A percentile compares a stretch with the other conserved stretches of the same genome.
phyloP scores from a whole-genome alignment of 2,329 filamentous ascomycete species.

The Ophiostoma sp. region DNA sequence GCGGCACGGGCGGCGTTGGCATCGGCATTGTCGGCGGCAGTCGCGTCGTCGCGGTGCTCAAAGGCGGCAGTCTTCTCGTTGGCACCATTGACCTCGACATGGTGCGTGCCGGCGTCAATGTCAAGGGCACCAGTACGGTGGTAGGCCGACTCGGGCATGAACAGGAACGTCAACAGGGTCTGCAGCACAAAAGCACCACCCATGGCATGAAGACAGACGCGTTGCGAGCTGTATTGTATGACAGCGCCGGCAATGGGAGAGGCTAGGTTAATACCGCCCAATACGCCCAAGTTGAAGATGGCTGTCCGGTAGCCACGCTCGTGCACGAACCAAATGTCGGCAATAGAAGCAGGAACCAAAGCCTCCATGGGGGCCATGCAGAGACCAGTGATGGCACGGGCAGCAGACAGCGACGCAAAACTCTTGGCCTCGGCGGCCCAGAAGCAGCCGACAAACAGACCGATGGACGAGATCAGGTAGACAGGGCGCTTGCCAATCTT shows the following conservation, averaged over 20 bases:
- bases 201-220: slow-evolving; percentile 41
- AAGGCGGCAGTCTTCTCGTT: slow-evolving; percentile 16
- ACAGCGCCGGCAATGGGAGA: slow-evolving; percentile 43
- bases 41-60: slow-evolving; percentile 23
- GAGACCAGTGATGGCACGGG: slow-evolving; percentile 39
- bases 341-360: slow-evolving; percentile 43
- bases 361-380: slow-evolving; percentile 44
- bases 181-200: slow-evolving; percentile 43
- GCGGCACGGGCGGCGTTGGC: neutral
- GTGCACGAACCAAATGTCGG: slow-evolving; percentile 47
- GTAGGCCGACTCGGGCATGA: slow-evolving; percentile 46
- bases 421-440: slow-evolving; percentile 38
- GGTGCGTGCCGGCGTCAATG: slow-evolving; percentile 35
- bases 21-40: neutral
- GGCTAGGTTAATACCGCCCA: slow-evolving; percentile 45
- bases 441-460: slow-evolving; percentile 39
- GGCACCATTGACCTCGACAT: slow-evolving; percentile 20
- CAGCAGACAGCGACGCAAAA: slow-evolving; percentile 37
- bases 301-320: slow-evolving; percentile 44
- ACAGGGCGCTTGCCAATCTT: slow-evolving; percentile 42
- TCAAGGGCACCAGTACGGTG: slow-evolving; percentile 37
- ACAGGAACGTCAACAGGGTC: slow-evolving; percentile 43
- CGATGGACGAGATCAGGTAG: slow-evolving; percentile 39
- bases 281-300: slow-evolving; percentile 45
- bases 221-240: slow-evolving; percentile 41